Evolutionary conservation across 805 yeast species (phyloP).

Genomic region (Saccharomyces eubayanus): DNA sequence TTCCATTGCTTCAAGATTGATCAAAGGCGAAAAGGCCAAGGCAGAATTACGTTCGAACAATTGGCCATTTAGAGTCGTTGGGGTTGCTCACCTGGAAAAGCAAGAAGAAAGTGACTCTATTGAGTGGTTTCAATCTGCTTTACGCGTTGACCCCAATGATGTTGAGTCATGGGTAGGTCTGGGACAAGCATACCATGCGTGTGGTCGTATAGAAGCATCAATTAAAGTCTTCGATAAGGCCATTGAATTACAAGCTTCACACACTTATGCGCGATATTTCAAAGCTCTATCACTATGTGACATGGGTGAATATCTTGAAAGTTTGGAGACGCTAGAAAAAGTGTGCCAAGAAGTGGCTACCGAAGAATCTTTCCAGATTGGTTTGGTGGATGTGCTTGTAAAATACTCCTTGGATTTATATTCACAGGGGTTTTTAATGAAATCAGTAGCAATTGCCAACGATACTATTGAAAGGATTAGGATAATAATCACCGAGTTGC

Average conservation of each 20-base stretch:
- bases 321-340: slow-evolving; percentile 40
- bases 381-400: slow-evolving; percentile 50
- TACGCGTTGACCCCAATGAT: slow-evolving; percentile 61
- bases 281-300: slow-evolving; percentile 57
- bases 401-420: slow-evolving; percentile 46
- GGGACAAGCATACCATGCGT: slow-evolving; percentile 87
- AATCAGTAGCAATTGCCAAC: slow-evolving; percentile 45
- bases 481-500: slow-evolving; percentile 10
- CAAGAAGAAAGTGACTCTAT: slow-evolving; percentile 74
- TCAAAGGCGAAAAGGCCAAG: slow-evolving; percentile 54
- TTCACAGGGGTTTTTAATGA: slow-evolving; percentile 54
- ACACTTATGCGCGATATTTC: slow-evolving; percentile 59
- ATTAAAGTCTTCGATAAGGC: slow-evolving; percentile 71
- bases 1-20: slow-evolving; percentile 55
- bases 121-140: slow-evolving; percentile 79
- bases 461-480: slow-evolving; percentile 36
- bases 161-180: slow-evolving; percentile 83
- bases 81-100: slow-evolving; percentile 62
- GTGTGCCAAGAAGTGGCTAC: slow-evolving; percentile 39
- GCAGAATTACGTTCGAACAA: slow-evolving; percentile 40
- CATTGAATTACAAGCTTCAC: slow-evolving; percentile 40
- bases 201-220: slow-evolving; percentile 85
- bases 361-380: slow-evolving; percentile 43
- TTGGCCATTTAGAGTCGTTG: slow-evolving; percentile 90
- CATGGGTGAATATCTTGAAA: slow-evolving; percentile 57